phyloP scores from a whole-genome alignment of 2,329 filamentous ascomycete genomes.

The Penicillium italicum region DNA sequence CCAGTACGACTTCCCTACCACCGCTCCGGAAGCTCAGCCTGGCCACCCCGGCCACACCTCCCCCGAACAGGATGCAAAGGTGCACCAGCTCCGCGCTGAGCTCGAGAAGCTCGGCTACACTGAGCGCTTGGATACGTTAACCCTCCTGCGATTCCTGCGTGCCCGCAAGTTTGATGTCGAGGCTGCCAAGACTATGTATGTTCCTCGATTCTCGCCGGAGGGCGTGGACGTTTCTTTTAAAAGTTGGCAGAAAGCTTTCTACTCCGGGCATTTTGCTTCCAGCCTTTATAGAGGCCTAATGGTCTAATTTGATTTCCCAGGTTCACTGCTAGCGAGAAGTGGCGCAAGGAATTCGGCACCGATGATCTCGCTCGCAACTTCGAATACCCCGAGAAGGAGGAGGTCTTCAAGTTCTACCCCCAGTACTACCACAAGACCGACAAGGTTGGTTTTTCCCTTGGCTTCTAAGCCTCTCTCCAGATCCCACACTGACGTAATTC shows the following conservation, averaged over 20 bases:
- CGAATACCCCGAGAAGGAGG: conserved; percentile 78
- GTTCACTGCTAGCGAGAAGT: conserved; percentile 87
- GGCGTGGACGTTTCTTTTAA: neutral
- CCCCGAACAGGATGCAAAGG: conserved; percentile 80
- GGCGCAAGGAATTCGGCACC: conserved; percentile 82
- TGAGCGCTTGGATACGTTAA: conserved; percentile 85
- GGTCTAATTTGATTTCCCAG: conserved; percentile 47
- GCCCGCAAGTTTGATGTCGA: conserved; percentile 93
- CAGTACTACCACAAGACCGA: conserved; percentile 94
- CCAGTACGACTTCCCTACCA: conserved; percentile 87
- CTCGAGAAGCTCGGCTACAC: conserved; percentile 80
- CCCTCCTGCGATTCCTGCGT: conserved; percentile 85
- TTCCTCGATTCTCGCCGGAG: conserved; percentile 14
- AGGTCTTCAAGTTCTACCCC: conserved; percentile 88
- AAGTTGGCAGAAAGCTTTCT: neutral
- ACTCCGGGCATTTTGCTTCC: neutral
- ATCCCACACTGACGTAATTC: neutral
- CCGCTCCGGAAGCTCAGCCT: conserved; percentile 62
- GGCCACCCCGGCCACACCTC: conserved; percentile 90
- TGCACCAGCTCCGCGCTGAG: conserved; percentile 77
- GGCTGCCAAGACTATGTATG: conserved; percentile 81
- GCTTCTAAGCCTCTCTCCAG: neutral
- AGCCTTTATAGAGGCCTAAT: neutral
- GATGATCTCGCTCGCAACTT: conserved; percentile 77
- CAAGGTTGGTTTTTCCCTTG: conserved; percentile 42